Evolutionary conservation across 2,329 filamentous ascomycete genomes (phyloP).

Genomic region (Tolypocladium ovalisporum): DNA sequence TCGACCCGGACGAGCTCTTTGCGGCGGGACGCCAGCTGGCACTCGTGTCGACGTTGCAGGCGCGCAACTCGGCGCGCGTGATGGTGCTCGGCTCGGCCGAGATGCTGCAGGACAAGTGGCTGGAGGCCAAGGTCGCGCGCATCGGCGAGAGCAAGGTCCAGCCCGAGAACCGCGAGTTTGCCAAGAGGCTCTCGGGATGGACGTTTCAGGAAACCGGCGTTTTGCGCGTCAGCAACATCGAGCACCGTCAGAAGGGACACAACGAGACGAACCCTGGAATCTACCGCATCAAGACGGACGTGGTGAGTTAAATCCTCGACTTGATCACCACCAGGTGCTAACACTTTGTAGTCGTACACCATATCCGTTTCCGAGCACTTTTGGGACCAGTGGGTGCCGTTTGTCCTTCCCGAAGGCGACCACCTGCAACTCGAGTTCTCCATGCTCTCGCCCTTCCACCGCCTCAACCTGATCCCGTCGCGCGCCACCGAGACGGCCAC

Average conservation of each 20-base stretch:
- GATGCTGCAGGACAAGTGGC: conserved; percentile 81
- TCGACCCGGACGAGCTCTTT: conserved; percentile 67
- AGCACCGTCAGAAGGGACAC: conserved; percentile 55
- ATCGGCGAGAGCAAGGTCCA: conserved; percentile 39
- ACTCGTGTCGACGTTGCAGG: conserved; percentile 79
- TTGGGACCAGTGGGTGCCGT: conserved; percentile 65
- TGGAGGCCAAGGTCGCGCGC: conserved; percentile 67
- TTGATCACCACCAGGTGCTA: neutral
- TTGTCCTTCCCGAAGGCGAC: conserved; percentile 58
- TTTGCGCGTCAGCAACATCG: conserved; percentile 68
- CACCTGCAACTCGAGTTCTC: conserved; percentile 88
- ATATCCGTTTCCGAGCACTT: conserved; percentile 84
- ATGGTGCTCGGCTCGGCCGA: conserved; percentile 78
- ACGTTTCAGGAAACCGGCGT: conserved; percentile 92
- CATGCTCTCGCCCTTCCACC: conserved; percentile 97
- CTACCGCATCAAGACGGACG: conserved; percentile 93
- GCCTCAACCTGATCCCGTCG: conserved; percentile 56
- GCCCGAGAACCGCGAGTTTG: conserved; percentile 76
- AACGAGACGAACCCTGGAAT: conserved; percentile 69
- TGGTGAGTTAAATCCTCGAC: conserved; percentile 50
- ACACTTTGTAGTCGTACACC: conserved; percentile 55
- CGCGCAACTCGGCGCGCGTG: conserved; percentile 85
- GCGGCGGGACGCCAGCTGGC: conserved; percentile 74
- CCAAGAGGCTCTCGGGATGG: conserved; percentile 81
- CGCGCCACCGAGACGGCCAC: conserved; percentile 54